Evolutionary conservation across 2,329 filamentous ascomycete species (phyloP).

Genomic region (Fusarium burgessii): DNA sequence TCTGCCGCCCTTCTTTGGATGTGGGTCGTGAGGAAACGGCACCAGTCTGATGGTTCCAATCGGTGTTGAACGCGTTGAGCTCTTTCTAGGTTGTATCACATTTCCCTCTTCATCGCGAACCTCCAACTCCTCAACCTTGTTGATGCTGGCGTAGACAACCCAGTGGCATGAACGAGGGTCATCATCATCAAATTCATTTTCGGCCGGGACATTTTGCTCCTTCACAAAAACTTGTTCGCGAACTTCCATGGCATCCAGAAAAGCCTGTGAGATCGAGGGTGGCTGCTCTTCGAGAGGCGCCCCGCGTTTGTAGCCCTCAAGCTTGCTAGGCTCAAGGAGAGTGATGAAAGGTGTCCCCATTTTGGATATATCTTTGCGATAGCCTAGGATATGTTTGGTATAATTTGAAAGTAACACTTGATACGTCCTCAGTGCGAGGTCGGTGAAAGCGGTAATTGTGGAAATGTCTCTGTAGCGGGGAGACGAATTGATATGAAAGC

Average conservation of each 20-base stretch:
- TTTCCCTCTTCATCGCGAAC: slow-evolving; percentile 58
- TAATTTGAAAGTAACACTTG: neutral
- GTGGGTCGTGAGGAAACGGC: slow-evolving; percentile 79
- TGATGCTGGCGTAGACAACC: slow-evolving; percentile 81
- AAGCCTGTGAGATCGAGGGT: slow-evolving; percentile 62
- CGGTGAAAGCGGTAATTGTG: neutral
- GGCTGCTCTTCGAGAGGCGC: slow-evolving; percentile 59
- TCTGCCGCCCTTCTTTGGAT: slow-evolving; percentile 65
- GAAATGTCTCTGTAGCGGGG: neutral
- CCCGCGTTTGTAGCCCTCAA: slow-evolving; percentile 60
- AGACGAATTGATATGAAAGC: neutral
- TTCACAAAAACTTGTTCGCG: slow-evolving; percentile 70
- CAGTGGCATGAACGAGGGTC: slow-evolving; percentile 86
- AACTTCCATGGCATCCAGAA: slow-evolving; percentile 73
- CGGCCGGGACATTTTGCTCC: slow-evolving; percentile 69
- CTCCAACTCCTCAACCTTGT: slow-evolving; percentile 58
- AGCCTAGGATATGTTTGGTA: neutral
- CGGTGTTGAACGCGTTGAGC: slow-evolving; percentile 60
- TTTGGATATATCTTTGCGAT: slow-evolving; percentile 22
- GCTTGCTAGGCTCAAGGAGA: slow-evolving; percentile 61
- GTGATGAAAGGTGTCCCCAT: slow-evolving; percentile 65
- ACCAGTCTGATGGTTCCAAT: slow-evolving; percentile 84
- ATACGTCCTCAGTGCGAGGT: neutral
- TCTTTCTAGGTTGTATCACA: slow-evolving; percentile 57
- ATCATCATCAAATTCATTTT: slow-evolving; percentile 84